Conservation (phyloP, 345 rosid genomes). For the Corchorus capsularis region DNA sequence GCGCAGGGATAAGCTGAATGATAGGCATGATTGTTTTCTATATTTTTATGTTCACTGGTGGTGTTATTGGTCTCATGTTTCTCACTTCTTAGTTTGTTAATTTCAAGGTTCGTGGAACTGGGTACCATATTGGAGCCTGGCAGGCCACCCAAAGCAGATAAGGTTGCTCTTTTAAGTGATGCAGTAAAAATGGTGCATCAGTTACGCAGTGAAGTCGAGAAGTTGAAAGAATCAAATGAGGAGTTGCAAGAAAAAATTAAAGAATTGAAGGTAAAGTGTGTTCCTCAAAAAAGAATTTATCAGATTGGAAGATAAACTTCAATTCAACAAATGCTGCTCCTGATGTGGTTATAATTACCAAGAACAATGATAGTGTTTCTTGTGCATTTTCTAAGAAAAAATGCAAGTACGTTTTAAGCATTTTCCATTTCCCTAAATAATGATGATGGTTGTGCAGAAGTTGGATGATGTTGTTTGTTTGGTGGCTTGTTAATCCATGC, state of each 20-base stretch:
- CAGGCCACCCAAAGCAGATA: constrained; percentile 88
- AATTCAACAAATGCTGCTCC: neutral
- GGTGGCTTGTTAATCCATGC: constrained; percentile 14
- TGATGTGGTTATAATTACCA: neutral
- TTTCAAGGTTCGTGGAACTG: constrained; percentile 78
- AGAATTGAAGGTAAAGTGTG: constrained; percentile 59
- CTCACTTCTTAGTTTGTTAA: constrained; percentile 14
- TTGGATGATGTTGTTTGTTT: neutral
- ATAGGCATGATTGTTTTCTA: constrained; percentile 53
- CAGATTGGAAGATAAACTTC: neutral
- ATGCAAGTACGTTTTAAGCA: neutral
- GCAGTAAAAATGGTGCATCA: constrained; percentile 78
- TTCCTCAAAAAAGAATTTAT: neutral
- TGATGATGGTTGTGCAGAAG: neutral
- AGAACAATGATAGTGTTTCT: neutral
- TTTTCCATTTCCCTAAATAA: neutral
- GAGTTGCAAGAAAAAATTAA: constrained; percentile 75
- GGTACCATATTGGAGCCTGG: constrained; percentile 80
- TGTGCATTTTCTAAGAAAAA: constrained; percentile 4
- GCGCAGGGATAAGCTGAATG: constrained; percentile 95
- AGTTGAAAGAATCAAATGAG: constrained; percentile 74
- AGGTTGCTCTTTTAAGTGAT: constrained; percentile 75
- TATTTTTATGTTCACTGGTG: constrained; percentile 16
- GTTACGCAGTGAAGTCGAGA: constrained; percentile 68
- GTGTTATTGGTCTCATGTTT: neutral